Conservation (phyloP, 768 basidiomycete species). For the Trametes meyenii region DNA sequence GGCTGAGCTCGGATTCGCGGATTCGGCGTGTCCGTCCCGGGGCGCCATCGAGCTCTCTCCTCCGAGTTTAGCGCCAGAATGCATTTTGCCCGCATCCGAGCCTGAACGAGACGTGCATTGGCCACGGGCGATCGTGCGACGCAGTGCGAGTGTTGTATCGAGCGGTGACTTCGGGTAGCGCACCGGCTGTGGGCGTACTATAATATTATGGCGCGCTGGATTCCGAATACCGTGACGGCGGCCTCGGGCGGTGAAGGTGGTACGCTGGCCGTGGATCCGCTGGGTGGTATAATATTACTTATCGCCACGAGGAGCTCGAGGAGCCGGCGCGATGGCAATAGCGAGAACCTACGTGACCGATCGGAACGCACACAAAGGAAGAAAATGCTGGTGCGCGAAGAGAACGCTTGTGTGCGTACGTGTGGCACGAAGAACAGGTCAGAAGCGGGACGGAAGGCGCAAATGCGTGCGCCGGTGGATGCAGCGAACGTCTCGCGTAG, state of each 20-base stretch:
- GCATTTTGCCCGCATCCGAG: neutral
- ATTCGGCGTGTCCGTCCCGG: neutral
- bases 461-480: neutral
- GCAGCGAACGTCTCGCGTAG: neutral
- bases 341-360: neutral
- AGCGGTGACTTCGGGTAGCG: too few relatives aligned
- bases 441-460: neutral
- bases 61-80: too few relatives aligned
- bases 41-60: neutral
- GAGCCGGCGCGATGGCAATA: neutral
- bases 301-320: too few relatives aligned
- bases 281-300: too few relatives aligned
- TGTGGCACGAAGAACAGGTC: neutral
- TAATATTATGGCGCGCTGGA: neutral
- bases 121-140: neutral
- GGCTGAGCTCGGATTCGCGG: neutral
- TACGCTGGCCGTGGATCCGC: too few relatives aligned
- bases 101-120: neutral
- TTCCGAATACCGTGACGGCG: neutral
- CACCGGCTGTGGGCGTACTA: too few relatives aligned
- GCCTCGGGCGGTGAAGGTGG: neutral
- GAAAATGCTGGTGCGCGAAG: neutral
- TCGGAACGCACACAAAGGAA: neutral
- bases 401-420: neutral
- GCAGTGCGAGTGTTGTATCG: too few relatives aligned